phyloP scores from a whole-genome alignment of 139 green algal species.

The Diplosphaera chodatii region DNA sequence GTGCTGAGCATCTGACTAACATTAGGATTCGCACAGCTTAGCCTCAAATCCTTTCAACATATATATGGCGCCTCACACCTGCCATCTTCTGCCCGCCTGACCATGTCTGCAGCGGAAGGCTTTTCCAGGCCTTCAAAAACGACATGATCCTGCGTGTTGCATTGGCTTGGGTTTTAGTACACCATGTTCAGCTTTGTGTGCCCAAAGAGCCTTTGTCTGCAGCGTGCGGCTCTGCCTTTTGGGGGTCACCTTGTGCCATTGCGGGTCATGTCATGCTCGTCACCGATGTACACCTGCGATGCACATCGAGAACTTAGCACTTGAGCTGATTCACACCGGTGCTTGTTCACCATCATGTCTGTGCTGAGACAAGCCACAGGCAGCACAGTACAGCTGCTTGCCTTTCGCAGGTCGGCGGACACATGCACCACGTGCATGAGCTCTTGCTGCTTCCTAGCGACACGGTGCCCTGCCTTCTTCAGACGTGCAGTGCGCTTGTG shows the following conservation, averaged over 20 bases:
- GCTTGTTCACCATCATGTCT: too few relatives aligned
- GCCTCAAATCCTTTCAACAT: too few relatives aligned
- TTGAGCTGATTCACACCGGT: too few relatives aligned
- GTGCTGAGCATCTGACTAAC: too few relatives aligned
- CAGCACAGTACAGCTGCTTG: background rate
- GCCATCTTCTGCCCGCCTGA: conserved; percentile 15
- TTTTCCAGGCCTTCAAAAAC: conserved; percentile 25
- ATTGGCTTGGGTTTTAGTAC: too few relatives aligned
- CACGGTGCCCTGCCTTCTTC: background rate
- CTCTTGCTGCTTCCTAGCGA: background rate
- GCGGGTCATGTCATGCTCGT: conserved; percentile 11
- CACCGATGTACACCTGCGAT: conserved; percentile 19
- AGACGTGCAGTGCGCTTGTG: conserved; percentile 4
- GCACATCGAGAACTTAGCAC: too few relatives aligned
- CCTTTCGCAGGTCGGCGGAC: conserved; percentile 11
- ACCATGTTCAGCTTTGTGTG: too few relatives aligned
- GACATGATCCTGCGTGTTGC: conserved; percentile 17
- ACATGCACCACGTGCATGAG: conserved; percentile 23
- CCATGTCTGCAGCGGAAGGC: conserved; percentile 18
- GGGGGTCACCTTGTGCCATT: conserved; percentile 5
- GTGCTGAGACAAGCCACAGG: too few relatives aligned
- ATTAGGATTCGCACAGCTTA: too few relatives aligned
- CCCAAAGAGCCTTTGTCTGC: too few relatives aligned
- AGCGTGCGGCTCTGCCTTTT: too few relatives aligned
- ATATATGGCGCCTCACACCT: background rate